phyloP scores from a whole-genome alignment of 495 filamentous ascomycete genomes.

The Clavariopsis aquatica region DNA sequence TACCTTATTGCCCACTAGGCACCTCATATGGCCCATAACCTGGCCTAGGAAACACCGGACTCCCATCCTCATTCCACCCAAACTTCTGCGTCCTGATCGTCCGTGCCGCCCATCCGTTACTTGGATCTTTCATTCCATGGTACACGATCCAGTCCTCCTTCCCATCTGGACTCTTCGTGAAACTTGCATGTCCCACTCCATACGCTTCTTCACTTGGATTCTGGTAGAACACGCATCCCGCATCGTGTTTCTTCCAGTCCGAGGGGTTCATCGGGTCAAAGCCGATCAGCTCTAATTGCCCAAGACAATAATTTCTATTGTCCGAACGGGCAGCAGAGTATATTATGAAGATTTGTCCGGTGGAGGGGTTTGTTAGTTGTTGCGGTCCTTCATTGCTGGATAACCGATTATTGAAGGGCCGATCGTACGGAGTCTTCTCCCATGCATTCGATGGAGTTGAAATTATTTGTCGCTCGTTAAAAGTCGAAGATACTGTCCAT shows the following conservation, averaged over 20 bases:
- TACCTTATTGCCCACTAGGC: slow-evolving; percentile 43
- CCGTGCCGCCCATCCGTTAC: slow-evolving; percentile 44
- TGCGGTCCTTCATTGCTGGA: slow-evolving; percentile 54
- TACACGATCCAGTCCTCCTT: slow-evolving; percentile 54
- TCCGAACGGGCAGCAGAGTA: slow-evolving; percentile 53
- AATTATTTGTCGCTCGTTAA: slow-evolving; percentile 50
- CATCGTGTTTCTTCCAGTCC: slow-evolving; percentile 50
- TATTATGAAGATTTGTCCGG: slow-evolving; percentile 52
- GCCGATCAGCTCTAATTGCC: slow-evolving; percentile 50
- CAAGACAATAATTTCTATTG: slow-evolving; percentile 51
- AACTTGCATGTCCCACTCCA: slow-evolving; percentile 55
- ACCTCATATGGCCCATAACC: slow-evolving; percentile 48
- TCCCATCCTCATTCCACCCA: slow-evolving; percentile 46
- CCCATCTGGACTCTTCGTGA: slow-evolving; percentile 50
- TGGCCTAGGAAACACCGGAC: slow-evolving; percentile 45
- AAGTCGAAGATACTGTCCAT: slow-evolving; percentile 49
- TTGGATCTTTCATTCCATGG: slow-evolving; percentile 50
- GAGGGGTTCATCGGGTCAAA: slow-evolving; percentile 54
- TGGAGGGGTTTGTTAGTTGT: slow-evolving; percentile 52
- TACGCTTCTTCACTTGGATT: slow-evolving; percentile 49
- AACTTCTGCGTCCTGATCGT: slow-evolving; percentile 48
- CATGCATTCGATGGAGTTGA: slow-evolving; percentile 49
- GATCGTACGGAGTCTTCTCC: slow-evolving; percentile 54
- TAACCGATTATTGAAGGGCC: slow-evolving; percentile 47
- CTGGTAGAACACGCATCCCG: slow-evolving; percentile 54